Evolutionary conservation across 306 rosid genomes (phyloP).

Genomic region (Quercus cerris): DNA sequence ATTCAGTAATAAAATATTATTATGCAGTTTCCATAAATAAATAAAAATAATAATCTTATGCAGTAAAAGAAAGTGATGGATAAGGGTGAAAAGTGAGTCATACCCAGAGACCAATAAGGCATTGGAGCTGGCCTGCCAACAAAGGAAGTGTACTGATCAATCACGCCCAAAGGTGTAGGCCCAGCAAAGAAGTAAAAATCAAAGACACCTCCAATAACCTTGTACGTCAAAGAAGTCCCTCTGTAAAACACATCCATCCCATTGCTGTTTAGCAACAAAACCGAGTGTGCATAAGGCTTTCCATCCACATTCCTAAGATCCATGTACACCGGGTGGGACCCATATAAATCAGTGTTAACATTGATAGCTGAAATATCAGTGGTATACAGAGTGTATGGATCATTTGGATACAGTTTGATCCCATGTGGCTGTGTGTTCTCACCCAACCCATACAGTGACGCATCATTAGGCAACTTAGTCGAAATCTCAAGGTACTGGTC

Average conservation of each 20-base stretch:
- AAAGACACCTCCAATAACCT: conserved; percentile 81
- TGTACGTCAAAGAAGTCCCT: conserved; percentile 75
- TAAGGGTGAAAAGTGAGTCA: background rate
- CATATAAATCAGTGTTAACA: conserved; percentile 82
- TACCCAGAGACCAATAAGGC: conserved; percentile 99
- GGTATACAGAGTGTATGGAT: conserved; percentile 81
- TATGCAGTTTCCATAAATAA: no score
- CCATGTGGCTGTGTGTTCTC: conserved; percentile 95
- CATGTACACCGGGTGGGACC: conserved; percentile 88
- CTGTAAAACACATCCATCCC: conserved; percentile 93
- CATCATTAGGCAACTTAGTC: conserved; percentile 70
- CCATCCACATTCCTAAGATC: conserved; percentile 77
- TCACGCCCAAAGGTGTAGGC: conserved; percentile 71
- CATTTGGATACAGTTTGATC: conserved; percentile 69
- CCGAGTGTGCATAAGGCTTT: conserved; percentile 62
- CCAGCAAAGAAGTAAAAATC: conserved; percentile 96
- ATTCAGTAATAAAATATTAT: no score
- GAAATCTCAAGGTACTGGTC: conserved; percentile 95
- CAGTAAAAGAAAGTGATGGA: no score
- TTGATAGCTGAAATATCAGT: conserved; percentile 76
- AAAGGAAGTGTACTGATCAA: conserved; percentile 86
- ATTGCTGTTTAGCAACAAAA: conserved; percentile 82
- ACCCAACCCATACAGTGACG: conserved; percentile 80
- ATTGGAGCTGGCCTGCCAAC: conserved; percentile 94
- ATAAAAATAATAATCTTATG: no score